Evolutionary conservation across 139 green algal species (phyloP), one percentile per base, ranked within the genome.

Genomic region (Diplosphaera chodatii): DNA sequence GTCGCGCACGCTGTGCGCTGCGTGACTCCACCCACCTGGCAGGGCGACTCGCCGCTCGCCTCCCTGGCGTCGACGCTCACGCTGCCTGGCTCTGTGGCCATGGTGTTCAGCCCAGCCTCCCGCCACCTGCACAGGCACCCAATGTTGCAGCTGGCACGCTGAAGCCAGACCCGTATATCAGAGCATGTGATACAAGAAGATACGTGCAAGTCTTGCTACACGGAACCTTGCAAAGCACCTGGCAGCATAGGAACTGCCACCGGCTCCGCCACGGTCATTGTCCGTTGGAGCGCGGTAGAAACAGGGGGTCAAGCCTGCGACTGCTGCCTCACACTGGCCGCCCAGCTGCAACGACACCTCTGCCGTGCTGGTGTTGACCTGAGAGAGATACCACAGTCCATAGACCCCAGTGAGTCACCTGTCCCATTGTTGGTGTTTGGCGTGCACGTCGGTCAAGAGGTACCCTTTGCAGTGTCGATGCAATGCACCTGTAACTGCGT

Each of bases 221-320:
- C 22, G 16, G 25, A 59, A 10, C 16, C 3, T 18, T n/a, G 48
- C 10, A 59, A 15, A 28, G 40, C 83, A 93, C 15, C 89, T 71
- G 16, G 75, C 82, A 3, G 85, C 82, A 66, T 92, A 90, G 84
- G 84, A 92, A 66, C 55, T 85, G 63, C 89, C 88, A 2, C 75
- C 79, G 0, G 66, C 78, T 55, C 92, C 92, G 40, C 91, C 92
- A 0, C 82, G 72, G 84, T 97, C 92, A 79, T 97, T 97, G 84
- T 97, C 92, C 25, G 90, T 96, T 41, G 81, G 67, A 0, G 91
- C 88, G 15, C 91, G 78, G 76, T 87, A 92, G 55, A 96, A 82
- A 70, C 80, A 89, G 5, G 84, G 80, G 18, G 32, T 15, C 22
- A 89, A 23, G 5, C 16, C 16, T 59, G 48, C 48, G 13, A 69